Evolutionary conservation across 768 basidiomycete genomes (phyloP).

Genomic region (Mycena leptocephala): DNA sequence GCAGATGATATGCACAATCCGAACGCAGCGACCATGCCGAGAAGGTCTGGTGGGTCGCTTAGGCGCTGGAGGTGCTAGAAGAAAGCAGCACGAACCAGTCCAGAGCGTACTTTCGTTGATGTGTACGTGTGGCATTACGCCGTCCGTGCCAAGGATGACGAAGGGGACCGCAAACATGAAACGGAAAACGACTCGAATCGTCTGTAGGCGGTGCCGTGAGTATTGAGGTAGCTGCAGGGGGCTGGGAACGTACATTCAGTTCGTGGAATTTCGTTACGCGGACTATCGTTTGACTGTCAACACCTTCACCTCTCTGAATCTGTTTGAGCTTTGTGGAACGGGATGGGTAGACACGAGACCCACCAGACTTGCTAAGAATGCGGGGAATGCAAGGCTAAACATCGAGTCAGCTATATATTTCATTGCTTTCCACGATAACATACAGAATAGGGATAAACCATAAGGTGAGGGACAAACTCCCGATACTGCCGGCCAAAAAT

Average conservation of each 20-base stretch:
- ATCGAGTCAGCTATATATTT: slow-evolving; percentile 1
- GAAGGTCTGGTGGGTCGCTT: slow-evolving; percentile 63
- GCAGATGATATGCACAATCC: slow-evolving; percentile 80
- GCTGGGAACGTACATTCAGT: slow-evolving; percentile 72
- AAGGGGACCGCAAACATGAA: slow-evolving; percentile 79
- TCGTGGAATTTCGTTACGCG: slow-evolving; percentile 87
- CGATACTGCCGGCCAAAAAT: slow-evolving; percentile 79
- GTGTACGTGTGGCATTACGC: slow-evolving; percentile 72
- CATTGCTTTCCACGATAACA: slow-evolving; percentile 39
- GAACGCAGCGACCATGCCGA: slow-evolving; percentile 71
- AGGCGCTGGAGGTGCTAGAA: background rate
- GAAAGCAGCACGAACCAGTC: slow-evolving; percentile 57
- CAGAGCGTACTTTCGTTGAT: slow-evolving; percentile 75
- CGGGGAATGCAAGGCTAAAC: slow-evolving; percentile 74
- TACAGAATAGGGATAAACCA: slow-evolving; percentile 83
- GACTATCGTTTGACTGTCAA: slow-evolving; percentile 76
- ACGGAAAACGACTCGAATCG: slow-evolving; percentile 81
- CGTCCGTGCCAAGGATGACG: slow-evolving; percentile 79
- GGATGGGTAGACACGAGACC: slow-evolving; percentile 34
- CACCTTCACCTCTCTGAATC: slow-evolving; percentile 69
- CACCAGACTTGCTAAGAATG: slow-evolving; percentile 75
- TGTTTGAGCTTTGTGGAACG: background rate
- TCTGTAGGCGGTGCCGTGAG: slow-evolving; percentile 53
- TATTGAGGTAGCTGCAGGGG: background rate
- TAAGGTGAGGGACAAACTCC: slow-evolving; percentile 79